Evolutionary conservation across 768 basidiomycete species (phyloP).

Genomic region (Lepiota brunneoincarnata): DNA sequence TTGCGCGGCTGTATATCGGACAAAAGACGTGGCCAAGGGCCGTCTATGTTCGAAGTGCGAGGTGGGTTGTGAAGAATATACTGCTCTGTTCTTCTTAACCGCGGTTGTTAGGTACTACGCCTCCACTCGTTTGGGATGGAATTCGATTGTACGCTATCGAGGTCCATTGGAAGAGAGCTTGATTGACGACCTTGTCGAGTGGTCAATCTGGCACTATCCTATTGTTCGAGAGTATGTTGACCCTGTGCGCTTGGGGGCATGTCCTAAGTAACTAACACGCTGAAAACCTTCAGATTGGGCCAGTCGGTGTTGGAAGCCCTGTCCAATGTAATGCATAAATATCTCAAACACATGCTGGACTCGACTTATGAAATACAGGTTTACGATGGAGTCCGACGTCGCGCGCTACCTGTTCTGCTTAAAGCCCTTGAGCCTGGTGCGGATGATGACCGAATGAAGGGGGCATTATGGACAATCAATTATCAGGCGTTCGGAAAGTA

Average conservation of each 20-base stretch:
- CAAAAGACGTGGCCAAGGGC: constrained; percentile 81
- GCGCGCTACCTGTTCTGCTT: constrained; percentile 60
- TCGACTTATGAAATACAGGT: constrained; percentile 31
- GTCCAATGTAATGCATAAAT: constrained; percentile 40
- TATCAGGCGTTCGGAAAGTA: constrained; percentile 60
- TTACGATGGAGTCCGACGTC: constrained; percentile 67
- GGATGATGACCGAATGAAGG: constrained; percentile 92
- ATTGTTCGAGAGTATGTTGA: constrained; percentile 43
- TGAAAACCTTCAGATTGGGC: constrained; percentile 32
- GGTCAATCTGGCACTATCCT: constrained; percentile 79
- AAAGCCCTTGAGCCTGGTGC: constrained; percentile 59
- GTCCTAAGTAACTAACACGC: constrained; percentile 20
- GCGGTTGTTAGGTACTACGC: constrained; percentile 51
- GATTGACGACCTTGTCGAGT: constrained; percentile 70
- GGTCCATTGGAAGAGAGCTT: constrained; percentile 57
- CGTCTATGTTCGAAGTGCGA: constrained; percentile 61
- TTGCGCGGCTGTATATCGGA: constrained; percentile 63
- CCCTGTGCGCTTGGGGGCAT: not conserved
- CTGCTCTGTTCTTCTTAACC: constrained; percentile 1
- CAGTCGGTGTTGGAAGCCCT: constrained; percentile 49
- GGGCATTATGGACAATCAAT: constrained; percentile 79
- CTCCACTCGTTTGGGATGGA: constrained; percentile 67
- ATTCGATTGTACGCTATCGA: constrained; percentile 65
- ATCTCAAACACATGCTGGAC: not conserved
- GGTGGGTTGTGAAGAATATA: constrained; percentile 36